Evolutionary conservation across 2,329 filamentous ascomycete species (phyloP), one percentile per base, ranked within the genome.

Genomic region (Uncinocarpus reesii): DNA sequence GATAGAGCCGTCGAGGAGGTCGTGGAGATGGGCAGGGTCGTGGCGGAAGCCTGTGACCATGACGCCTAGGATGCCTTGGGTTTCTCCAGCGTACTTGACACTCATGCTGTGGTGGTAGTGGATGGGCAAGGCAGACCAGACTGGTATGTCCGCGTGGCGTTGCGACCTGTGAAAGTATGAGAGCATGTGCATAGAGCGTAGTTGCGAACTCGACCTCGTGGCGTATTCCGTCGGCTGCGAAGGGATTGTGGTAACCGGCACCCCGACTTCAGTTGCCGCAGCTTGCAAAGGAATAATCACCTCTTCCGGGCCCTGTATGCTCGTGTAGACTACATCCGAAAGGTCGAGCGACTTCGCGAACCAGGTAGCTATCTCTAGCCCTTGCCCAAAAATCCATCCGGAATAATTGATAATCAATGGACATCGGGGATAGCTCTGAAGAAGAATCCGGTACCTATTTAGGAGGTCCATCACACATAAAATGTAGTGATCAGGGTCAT

Each of bases 401-500:
- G 76, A 72, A 15, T 72, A 74, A 57, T 80, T 78, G 56, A 81
- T 66, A 11, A 82, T 67, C 2, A 81, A 61, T 0, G 76, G 73
- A 28, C 65, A 68, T 45, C 66, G 61, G 4, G 67, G 61, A 42
- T 70, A 64, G 23, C 58, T 62, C 8, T 65, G 61, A 1, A 67
- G 60, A 5, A 73, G 57, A 5, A 58, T 59, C 20, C 62, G 66
- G 52, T 76, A 77, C 31, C 69, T 66, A 11, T 69, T 62, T 50
- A 77, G 62, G 1, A 81, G 66, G 52, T 80, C 72, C 51, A 69
- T 65, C 1, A 71, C 67, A 52, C 76, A 77, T 20, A 67, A 58
- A 3, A 73, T 58, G 54, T 78, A 80, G 57, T 79, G 74, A 13
- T 74, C 69, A n/a, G 72, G 67, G 50, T 80, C 72, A 49, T 79